phyloP scores from a whole-genome alignment of 805 yeast species.

The Zygosaccharomyces pseudorouxii region DNA sequence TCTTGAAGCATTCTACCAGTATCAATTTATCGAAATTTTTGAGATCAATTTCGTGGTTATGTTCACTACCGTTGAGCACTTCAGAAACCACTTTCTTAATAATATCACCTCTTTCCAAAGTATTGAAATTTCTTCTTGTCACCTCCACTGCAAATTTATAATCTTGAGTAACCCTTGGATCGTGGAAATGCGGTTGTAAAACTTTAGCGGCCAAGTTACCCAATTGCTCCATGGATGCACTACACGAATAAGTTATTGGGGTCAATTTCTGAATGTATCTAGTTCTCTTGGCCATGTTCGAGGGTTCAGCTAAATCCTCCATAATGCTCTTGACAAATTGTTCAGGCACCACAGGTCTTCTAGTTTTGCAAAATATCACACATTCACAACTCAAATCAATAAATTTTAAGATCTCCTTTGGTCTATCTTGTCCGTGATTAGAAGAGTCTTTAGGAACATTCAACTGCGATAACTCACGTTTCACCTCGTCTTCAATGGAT shows the following conservation, averaged over 20 bases:
- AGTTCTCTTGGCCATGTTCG: conserved; percentile 47
- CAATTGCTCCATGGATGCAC: conserved; percentile 67
- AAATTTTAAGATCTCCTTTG: conserved; percentile 50
- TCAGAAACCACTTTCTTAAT: conserved; percentile 65
- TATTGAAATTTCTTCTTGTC: conserved; percentile 70
- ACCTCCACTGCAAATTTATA: conserved; percentile 75
- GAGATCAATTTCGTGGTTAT: conserved; percentile 74
- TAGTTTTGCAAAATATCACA: conserved; percentile 76
- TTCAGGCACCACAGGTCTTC: conserved; percentile 76
- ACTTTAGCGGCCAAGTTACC: conserved; percentile 53
- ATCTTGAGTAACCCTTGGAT: conserved; percentile 35
- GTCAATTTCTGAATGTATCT: conserved; percentile 74
- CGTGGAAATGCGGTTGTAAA: conserved; percentile 65
- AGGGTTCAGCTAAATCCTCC: conserved; percentile 48
- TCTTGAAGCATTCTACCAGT: conserved; percentile 83
- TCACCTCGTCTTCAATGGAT: conserved; percentile 72
- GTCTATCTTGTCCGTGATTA: conserved; percentile 36
- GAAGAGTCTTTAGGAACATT: conserved; percentile 36
- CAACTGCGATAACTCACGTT: conserved; percentile 63
- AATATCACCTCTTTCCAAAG: conserved; percentile 65
- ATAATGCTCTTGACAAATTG: conserved; percentile 61
- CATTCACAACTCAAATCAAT: conserved; percentile 74
- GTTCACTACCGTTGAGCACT: conserved; percentile 54
- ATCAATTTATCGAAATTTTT: conserved; percentile 74
- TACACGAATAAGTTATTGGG: conserved; percentile 72